Conservation (phyloP, 2,329 filamentous ascomycete species). For the Ascochyta clinopodiicola region DNA sequence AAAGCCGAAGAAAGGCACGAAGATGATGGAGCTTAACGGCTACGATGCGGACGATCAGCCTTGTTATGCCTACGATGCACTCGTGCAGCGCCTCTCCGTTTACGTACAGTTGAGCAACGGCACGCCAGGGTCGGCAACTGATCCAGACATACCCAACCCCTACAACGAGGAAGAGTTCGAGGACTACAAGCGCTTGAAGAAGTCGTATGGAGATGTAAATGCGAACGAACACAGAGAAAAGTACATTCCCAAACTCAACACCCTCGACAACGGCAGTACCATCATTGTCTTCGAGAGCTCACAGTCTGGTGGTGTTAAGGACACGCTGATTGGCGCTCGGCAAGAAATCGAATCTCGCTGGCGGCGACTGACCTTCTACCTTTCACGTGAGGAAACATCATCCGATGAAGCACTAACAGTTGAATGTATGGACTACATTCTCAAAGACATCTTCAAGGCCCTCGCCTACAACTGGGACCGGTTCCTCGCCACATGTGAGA, state of each 20-base stretch:
- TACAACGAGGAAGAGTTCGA: constrained; percentile 50
- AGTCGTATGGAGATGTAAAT: constrained; percentile 36
- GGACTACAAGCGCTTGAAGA: constrained; percentile 42
- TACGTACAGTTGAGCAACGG: constrained; percentile 59
- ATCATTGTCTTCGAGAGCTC: constrained; percentile 63
- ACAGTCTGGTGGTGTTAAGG: constrained; percentile 54
- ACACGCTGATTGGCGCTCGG: constrained; percentile 59
- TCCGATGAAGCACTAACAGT: constrained; percentile 52
- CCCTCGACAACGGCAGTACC: constrained; percentile 57
- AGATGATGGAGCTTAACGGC: constrained; percentile 60
- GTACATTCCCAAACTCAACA: constrained; percentile 51
- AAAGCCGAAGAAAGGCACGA: constrained; percentile 27
- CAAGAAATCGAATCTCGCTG: constrained; percentile 61
- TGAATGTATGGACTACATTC: constrained; percentile 59
- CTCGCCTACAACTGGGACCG: constrained; percentile 55
- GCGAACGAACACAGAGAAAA: constrained; percentile 39
- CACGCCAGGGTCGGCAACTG: constrained; percentile 46
- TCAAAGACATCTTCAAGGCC: constrained; percentile 58
- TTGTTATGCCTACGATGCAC: constrained; percentile 57
- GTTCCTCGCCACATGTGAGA: constrained; percentile 54
- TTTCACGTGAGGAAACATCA: constrained; percentile 41
- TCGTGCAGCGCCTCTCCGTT: constrained; percentile 57
- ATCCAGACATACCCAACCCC: constrained; percentile 55
- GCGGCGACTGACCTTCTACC: constrained; percentile 59
- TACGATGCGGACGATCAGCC: constrained; percentile 55